A percentile compares a stretch with the other conserved stretches of the same genome.
phyloP scores from a whole-genome alignment of 495 filamentous ascomycete species.

The Talaromyces stipitatus region DNA sequence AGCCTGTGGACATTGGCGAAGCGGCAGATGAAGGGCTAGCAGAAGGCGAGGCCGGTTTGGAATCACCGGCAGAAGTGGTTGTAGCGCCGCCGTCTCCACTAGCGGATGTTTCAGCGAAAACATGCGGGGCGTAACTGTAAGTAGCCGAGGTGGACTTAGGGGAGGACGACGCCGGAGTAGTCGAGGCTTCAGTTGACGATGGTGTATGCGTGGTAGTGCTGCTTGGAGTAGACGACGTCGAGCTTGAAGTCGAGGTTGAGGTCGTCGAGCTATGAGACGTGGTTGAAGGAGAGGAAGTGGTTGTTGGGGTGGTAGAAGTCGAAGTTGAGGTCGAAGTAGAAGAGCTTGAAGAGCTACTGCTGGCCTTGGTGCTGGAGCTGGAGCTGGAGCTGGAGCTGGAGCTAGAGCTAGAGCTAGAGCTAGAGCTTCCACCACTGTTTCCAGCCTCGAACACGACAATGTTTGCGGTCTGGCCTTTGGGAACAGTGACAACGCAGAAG shows the following conservation, averaged over 20 bases:
- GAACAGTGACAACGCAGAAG: constrained; percentile 75
- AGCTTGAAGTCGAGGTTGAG: constrained; percentile 17
- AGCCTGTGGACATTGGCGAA: constrained; percentile 17
- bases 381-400: constrained; percentile 11
- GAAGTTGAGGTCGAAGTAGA: constrained; percentile 12
- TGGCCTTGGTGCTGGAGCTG: constrained; percentile 12
- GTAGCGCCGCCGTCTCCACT: constrained; percentile 15
- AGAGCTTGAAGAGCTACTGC: constrained; percentile 14
- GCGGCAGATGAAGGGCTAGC: constrained; percentile 9
- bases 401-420: constrained; percentile 4
- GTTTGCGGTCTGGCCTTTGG: constrained; percentile 57
- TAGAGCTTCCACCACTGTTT: constrained; percentile 9
- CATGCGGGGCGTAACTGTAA: constrained; percentile 28
- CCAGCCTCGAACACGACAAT: constrained; percentile 55
- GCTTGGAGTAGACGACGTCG: constrained; percentile 19
- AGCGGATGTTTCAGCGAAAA: constrained; percentile 21
- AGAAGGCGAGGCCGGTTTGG: constrained; percentile 10
- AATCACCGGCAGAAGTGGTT: constrained; percentile 5
- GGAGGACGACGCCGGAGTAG: constrained; percentile 14
- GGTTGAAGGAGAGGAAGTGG: constrained; percentile 12
- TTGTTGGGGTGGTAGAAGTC: constrained; percentile 9
- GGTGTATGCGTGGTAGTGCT: constrained; percentile 14
- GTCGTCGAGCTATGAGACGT: constrained; percentile 8
- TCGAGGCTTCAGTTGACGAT: constrained; percentile 14
- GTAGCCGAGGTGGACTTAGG: constrained; percentile 3